Percentiles rank a stretch among this genome's conserved stretches.
Evolutionary conservation across 345 rosid genomes (phyloP).

Genomic region (Psidium guajava): DNA sequence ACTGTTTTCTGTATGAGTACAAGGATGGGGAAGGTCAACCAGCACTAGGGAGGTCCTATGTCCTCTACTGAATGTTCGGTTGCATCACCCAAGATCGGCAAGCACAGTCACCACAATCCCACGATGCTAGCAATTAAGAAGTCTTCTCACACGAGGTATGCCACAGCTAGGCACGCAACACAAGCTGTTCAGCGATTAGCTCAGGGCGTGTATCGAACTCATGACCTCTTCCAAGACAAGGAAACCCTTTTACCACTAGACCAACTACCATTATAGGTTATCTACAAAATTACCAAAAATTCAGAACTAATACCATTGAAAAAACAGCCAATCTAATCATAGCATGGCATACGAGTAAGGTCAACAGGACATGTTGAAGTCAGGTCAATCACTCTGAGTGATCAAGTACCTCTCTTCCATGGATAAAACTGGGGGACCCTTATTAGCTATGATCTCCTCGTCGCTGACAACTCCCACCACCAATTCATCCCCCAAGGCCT

Average conservation of each 20-base stretch:
- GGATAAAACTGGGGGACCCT: constrained; percentile 86
- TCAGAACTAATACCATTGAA: background rate
- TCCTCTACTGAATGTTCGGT: background rate
- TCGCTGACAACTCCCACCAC: constrained; percentile 89
- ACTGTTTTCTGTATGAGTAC: background rate
- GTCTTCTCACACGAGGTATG: background rate
- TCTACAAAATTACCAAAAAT: background rate
- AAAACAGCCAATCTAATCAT: background rate
- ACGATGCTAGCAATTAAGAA: background rate
- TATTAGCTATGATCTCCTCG: constrained; percentile 87
- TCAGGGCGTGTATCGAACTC: background rate
- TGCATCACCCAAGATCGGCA: background rate
- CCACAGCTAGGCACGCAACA: background rate
- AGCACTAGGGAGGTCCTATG: background rate
- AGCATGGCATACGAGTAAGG: background rate
- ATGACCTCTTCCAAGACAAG: background rate
- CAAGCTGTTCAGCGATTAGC: background rate
- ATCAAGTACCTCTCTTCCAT: constrained; percentile 75
- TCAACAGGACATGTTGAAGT: background rate
- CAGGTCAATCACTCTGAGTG: background rate
- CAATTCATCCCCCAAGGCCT: constrained; percentile 83
- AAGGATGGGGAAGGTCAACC: background rate
- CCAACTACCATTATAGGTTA: background rate
- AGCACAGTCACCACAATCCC: background rate
- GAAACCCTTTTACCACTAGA: background rate